Conservation (phyloP, 2,329 filamentous ascomycete species). For the Neopestalotiopsis sp. region DNA sequence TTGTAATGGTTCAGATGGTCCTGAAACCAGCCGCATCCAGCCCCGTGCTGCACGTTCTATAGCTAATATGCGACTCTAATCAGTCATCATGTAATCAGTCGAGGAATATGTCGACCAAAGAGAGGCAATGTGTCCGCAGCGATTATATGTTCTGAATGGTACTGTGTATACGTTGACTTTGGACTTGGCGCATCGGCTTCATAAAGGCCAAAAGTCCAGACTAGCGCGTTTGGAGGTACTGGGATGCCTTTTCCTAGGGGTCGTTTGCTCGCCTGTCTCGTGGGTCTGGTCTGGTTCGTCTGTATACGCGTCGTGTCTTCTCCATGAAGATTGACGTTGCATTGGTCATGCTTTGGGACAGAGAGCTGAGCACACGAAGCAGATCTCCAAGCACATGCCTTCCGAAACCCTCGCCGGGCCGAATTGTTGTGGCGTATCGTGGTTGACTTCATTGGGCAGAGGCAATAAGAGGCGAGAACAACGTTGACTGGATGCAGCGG, state of each 20-base stretch:
- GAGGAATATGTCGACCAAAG: neutral
- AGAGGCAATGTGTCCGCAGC: neutral
- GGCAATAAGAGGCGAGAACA: neutral
- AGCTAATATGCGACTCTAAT: neutral
- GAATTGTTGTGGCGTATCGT: neutral
- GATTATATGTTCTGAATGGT: neutral
- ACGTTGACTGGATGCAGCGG: neutral
- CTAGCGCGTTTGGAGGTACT: neutral
- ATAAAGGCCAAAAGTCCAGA: neutral
- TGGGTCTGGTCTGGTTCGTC: neutral
- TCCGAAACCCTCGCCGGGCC: neutral
- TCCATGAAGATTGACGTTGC: conserved; percentile 1
- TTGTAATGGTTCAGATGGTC: neutral
- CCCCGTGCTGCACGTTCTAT: neutral
- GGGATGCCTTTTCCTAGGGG: neutral
- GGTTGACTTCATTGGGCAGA: neutral
- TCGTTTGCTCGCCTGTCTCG: neutral
- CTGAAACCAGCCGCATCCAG: neutral
- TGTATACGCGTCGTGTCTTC: conserved; percentile 1
- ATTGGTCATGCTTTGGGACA: neutral
- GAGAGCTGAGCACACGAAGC: neutral
- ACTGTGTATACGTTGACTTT: neutral
- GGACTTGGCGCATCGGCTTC: conserved; percentile 1
- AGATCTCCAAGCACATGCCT: neutral
- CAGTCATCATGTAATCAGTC: neutral